Evolutionary conservation across 2,329 filamentous ascomycete genomes (phyloP), one percentile per base, ranked within the genome.

Genomic region (Fusarium pilosicola): DNA sequence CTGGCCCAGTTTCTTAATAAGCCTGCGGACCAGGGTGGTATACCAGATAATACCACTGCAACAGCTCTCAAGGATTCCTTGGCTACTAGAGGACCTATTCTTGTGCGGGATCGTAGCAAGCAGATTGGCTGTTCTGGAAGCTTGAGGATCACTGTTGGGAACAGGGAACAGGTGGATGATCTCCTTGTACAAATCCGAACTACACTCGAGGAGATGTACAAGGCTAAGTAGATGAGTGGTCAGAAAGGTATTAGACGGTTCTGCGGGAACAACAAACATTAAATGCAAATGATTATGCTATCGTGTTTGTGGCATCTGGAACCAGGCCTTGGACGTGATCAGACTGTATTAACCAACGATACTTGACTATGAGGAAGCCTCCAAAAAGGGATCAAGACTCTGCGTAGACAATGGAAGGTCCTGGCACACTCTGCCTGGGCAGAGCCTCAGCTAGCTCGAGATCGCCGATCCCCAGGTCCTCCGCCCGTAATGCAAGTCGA

Each of bases 401-500:
- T 11, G 9, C 0, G 14, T 1, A 17, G 41, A 42, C 22, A 42
- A 6, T 6, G 0, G 22, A 17, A 34, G 14, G 39, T 3, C 22
- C 41, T 3, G 14, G 8, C 22, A 8, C 22, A 15, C 0, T 1
- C 0, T 42, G 8, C 41, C 8, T 17, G 22, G 11, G 9, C 15
- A 44, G 41, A 44, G 41, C 41, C 41, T 24, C n/a, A 44, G n/a
- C 5, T 2, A 24, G 0, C 6, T 7, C n/a, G 1, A 24, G 15
- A 44, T 44, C 41, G n/a, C 41, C 41, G 41, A 44, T 44, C 41
- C 1, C 41, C 41, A 44, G 15, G 2, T 44, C 41, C 5, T 17
- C n/a, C 41, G 15, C 41, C n/a, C n/a, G 41, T 15, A 17, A 11
- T 24, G 10, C n/a, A 44, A 17, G n/a, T 5, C 15, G n/a, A 7